Evolutionary conservation across 2,329 filamentous ascomycete genomes (phyloP), one percentile per base, ranked within the genome.

Genomic region (Akanthomyces dipterigenus): DNA sequence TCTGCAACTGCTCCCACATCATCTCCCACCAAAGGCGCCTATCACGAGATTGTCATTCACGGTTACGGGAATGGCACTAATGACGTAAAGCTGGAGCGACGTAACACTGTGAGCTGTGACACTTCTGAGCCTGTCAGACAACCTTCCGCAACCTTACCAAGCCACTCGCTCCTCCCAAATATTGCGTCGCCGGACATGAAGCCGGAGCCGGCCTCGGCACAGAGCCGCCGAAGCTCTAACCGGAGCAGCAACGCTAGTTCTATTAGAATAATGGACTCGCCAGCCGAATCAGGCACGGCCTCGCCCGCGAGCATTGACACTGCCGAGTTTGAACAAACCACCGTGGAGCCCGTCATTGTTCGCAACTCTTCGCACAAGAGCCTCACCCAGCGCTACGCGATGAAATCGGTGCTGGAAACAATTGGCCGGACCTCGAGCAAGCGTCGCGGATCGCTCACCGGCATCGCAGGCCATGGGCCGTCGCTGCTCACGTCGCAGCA

Each of bases 1-100:
- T 64, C 65, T 3, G 64, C 65, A 0, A 63, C 67, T 2, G 62
- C 68, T 0, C 64, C 65, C 12, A 61, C 64, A 0, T 58, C 67
- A 1, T 20, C 64, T 24, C 64, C 66, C 22, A 50, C 62, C 36
- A 70, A 63, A 49, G 67, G 65, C 1, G 65, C 69, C 0, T 78
- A 79, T 62, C 78, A 80, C 58, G 82, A 85, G 66, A 83, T 83
- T 31, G 71, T 83, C 0, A 75, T 83, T 7, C 75, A 78, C 5
- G 80, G 80, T 0, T 83, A 84, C 62, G 82, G 81, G 11, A 83
- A 84, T 54, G 80, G 80, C 1, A 81, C 77, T 2, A 80, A 80
- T 40, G 65, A 71, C 1, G 74, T 76, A 4, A 71, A 64, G 24
- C 48, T 72, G 6, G 69, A 68, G 28, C 38, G 53, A 9, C 55